Conservation (phyloP, 768 basidiomycete genomes). For the Collybia nuda region DNA sequence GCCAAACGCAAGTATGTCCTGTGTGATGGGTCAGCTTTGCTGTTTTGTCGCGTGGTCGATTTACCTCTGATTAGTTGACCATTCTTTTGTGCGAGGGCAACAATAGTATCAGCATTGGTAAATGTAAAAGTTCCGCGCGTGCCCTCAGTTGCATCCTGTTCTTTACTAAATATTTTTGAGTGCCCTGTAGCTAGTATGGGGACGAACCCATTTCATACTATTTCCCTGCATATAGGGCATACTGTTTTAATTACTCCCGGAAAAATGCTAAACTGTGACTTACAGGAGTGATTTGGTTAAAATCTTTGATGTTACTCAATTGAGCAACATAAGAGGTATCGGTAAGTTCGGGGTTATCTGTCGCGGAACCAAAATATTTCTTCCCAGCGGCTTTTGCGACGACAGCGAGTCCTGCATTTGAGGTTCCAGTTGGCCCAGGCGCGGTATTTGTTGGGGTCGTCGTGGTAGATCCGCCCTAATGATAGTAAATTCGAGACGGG, state of each 20-base stretch:
- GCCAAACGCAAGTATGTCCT: constrained; percentile 52
- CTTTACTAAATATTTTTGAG: not conserved
- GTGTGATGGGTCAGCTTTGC: no score
- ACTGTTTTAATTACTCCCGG: not conserved
- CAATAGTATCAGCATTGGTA: constrained; percentile 41
- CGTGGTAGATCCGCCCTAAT: not conserved
- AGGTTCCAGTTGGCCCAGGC: constrained; percentile 12
- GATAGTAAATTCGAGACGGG: no score
- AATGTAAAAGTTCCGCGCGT: constrained; percentile 47
- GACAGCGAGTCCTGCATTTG: constrained; percentile 39
- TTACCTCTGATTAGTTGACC: constrained; percentile 30
- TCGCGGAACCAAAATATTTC: constrained; percentile 49
- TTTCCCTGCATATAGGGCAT: constrained; percentile 26
- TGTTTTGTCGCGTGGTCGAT: no score
- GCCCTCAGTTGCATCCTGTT: constrained; percentile 53
- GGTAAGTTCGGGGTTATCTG: constrained; percentile 44
- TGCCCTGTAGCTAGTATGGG: not conserved
- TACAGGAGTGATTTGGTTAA: constrained; percentile 47
- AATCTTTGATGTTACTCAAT: constrained; percentile 36
- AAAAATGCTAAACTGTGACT: not conserved
- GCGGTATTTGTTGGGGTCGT: constrained; percentile 14
- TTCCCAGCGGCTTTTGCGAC: constrained; percentile 46
- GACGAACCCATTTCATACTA: constrained; percentile 56
- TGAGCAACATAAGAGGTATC: constrained; percentile 38
- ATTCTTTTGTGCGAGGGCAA: constrained; percentile 42